Percentiles rank a stretch among this genome's conserved stretches.
Evolutionary conservation across 2,329 filamentous ascomycete species (phyloP).

Genomic region (Aspergillus sp.): DNA sequence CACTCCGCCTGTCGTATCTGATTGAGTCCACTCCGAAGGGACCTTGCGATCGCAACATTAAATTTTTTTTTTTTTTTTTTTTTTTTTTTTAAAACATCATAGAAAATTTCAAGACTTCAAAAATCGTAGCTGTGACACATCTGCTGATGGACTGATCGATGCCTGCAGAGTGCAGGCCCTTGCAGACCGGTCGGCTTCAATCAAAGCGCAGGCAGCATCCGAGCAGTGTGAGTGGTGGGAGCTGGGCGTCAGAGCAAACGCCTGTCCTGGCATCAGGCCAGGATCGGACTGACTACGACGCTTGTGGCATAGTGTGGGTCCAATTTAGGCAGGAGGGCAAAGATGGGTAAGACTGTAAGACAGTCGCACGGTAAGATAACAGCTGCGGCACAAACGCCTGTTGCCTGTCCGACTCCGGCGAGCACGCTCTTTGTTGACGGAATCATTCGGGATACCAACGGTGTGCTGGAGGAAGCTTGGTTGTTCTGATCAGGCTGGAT

Average conservation of each 20-base stretch:
- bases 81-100: not conserved
- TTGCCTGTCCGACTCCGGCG: not conserved
- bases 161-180: constrained; percentile 10
- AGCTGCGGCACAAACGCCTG: no score
- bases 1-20: not conserved
- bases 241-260: not conserved
- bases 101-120: not conserved
- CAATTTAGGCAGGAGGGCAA: constrained; percentile 2
- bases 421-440: not conserved
- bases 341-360: not conserved
- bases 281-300: constrained; percentile 5
- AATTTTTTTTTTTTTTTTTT: no score
- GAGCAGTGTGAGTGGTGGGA: constrained; percentile 3
- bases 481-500: not conserved
- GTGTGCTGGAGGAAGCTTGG: no score
- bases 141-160: constrained; percentile 4
- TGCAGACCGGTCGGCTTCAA: constrained; percentile 11
- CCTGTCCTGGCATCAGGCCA: not conserved
- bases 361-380: not conserved
- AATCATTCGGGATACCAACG: not conserved
- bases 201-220: not conserved
- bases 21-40: not conserved
- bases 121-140: constrained; percentile 12
- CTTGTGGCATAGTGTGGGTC: constrained; percentile 5
- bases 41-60: not conserved